Evolutionary conservation across 306 rosid genomes (phyloP).

Genomic region (Quercus engelmannii): DNA sequence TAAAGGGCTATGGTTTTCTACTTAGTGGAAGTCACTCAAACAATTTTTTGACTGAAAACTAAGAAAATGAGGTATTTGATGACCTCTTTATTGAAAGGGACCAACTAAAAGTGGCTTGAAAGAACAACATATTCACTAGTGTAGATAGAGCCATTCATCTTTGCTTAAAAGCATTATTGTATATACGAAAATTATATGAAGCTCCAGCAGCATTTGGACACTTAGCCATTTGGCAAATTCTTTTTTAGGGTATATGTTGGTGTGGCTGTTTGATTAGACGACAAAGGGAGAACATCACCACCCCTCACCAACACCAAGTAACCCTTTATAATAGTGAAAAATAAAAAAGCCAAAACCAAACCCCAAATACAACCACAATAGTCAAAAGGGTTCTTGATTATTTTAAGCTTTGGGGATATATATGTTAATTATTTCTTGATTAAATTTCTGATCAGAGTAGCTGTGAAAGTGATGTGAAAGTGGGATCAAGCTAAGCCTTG

Average conservation of each 20-base stretch:
- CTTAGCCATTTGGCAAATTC: constrained; percentile 35
- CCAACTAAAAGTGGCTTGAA: constrained; percentile 71
- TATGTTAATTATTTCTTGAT: constrained; percentile 26
- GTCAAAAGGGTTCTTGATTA: constrained; percentile 35
- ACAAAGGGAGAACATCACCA: constrained; percentile 31
- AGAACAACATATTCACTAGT: constrained; percentile 36
- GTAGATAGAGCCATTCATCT: constrained; percentile 36
- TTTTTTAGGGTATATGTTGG: not conserved
- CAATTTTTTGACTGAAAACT: constrained; percentile 17
- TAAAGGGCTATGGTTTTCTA: constrained; percentile 16
- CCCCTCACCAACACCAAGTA: constrained; percentile 38
- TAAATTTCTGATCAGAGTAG: constrained; percentile 13
- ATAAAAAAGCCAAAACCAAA: constrained; percentile 7
- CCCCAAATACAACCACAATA: not conserved
- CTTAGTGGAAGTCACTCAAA: constrained; percentile 44
- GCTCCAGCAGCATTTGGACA: constrained; percentile 30
- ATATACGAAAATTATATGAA: not conserved
- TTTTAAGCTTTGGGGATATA: not conserved
- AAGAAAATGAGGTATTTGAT: constrained; percentile 28
- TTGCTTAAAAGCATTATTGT: constrained; percentile 68
- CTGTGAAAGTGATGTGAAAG: constrained; percentile 31
- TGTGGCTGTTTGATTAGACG: constrained; percentile 18
- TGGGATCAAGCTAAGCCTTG: constrained; percentile 35
- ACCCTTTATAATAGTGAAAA: not conserved
- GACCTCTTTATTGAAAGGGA: constrained; percentile 39